These are phyloP conservation scores for Camillea tinctor DNA, from an alignment of 2,329 filamentous ascomycete genomes.

Conservation along the genomic window DNA sequence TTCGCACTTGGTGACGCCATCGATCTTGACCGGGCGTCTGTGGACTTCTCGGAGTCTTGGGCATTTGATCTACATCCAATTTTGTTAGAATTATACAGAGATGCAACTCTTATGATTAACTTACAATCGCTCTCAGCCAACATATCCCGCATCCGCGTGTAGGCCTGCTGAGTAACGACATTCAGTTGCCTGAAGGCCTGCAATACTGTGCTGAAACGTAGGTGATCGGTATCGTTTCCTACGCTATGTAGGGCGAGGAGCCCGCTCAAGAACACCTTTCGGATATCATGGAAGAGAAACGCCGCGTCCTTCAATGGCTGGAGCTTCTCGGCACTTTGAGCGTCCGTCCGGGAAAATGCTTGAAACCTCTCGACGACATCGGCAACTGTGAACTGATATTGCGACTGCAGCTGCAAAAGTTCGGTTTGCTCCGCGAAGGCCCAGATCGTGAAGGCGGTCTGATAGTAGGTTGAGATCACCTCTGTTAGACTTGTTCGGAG, in stretches of 20 bases:
- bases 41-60: conserved; percentile 56
- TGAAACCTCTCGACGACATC: conserved; percentile 70
- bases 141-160: conserved; percentile 64
- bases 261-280: conserved; percentile 86
- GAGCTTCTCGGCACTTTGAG: conserved; percentile 75
- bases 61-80: conserved; percentile 44
- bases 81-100: conserved; percentile 8
- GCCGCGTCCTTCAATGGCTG: conserved; percentile 79
- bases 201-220: conserved; percentile 74
- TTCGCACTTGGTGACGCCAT: conserved; percentile 81
- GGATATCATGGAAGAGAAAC: conserved; percentile 74
- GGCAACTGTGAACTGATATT: conserved; percentile 74
- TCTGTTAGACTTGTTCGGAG: conserved; percentile 68
- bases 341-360: conserved; percentile 62
- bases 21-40: conserved; percentile 76
- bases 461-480: conserved; percentile 69
- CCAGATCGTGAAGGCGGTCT: conserved; percentile 67
- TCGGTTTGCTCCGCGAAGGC: conserved; percentile 76
- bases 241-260: conserved; percentile 82
- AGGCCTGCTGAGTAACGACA: conserved; percentile 58
- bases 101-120: conserved; percentile 28
- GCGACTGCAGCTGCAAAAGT: conserved; percentile 88
- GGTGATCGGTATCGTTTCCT: conserved; percentile 72
- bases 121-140: conserved; percentile 78
- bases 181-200: conserved; percentile 71